These are phyloP conservation scores for Beauveria medogensis DNA, from an alignment of 2,329 filamentous ascomycete genomes.

Conservation along the genomic window DNA sequence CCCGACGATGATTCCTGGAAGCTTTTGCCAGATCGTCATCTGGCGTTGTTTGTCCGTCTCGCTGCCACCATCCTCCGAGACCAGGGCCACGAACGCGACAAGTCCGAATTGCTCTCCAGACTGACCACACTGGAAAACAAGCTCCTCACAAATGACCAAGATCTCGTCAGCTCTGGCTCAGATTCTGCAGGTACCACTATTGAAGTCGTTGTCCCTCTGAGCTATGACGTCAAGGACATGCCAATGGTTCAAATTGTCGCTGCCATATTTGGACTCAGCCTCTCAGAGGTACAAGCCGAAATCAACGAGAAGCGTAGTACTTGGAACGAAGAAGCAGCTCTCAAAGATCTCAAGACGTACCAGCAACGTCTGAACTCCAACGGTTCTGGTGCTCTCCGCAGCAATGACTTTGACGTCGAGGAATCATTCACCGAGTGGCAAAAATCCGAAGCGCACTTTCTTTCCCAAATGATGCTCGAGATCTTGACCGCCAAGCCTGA, in stretches of 20 bases:
- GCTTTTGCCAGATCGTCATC: slow-evolving; percentile 83
- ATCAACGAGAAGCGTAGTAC: slow-evolving; percentile 70
- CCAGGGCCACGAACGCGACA: slow-evolving; percentile 76
- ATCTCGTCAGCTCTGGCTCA: slow-evolving; percentile 44
- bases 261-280: slow-evolving; percentile 73
- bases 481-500: slow-evolving; percentile 82
- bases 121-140: slow-evolving; percentile 84
- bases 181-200: slow-evolving; percentile 44
- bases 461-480: slow-evolving; percentile 89
- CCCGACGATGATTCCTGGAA: slow-evolving; percentile 85
- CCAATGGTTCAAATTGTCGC: slow-evolving; percentile 81
- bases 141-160: slow-evolving; percentile 86
- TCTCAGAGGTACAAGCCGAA: slow-evolving; percentile 75
- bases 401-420: slow-evolving; percentile 82
- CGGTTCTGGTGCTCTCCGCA: slow-evolving; percentile 66
- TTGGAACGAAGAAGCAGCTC: slow-evolving; percentile 88
- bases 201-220: slow-evolving; percentile 76
- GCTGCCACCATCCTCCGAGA: slow-evolving; percentile 73
- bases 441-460: slow-evolving; percentile 74
- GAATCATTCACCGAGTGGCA: slow-evolving; percentile 88
- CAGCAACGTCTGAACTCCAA: slow-evolving; percentile 80
- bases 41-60: slow-evolving; percentile 87
- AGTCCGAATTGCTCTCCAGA: slow-evolving; percentile 73
- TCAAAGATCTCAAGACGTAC: slow-evolving; percentile 88
- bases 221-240: slow-evolving; percentile 96